These are phyloP conservation scores for Fraxinus excelsior DNA, from an alignment of 257 asterid genomes.

Conservation along the genomic window DNA sequence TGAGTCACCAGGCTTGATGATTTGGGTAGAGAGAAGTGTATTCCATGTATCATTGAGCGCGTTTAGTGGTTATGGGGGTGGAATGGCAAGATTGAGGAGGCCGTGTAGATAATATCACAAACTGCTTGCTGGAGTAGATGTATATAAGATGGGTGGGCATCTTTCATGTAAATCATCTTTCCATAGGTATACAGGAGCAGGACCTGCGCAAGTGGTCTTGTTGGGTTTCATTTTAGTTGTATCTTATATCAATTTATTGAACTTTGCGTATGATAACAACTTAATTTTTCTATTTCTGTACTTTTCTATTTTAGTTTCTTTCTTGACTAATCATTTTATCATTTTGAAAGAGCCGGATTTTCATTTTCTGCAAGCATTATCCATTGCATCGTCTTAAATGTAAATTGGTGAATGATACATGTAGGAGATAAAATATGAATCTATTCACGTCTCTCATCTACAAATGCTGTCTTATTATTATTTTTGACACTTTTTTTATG, in stretches of 20 bases:
- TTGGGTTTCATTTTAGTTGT: conserved; percentile 3
- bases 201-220: conserved; percentile 40
- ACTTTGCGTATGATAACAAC: background rate
- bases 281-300: background rate
- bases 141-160: conserved; percentile 26
- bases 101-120: conserved; percentile 33
- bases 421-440: too few species aligned
- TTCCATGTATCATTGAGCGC: background rate
- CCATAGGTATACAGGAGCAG: conserved; percentile 3
- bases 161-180: conserved; percentile 33
- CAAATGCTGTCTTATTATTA: too few species aligned
- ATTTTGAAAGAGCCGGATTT: too few species aligned
- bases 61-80: conserved; percentile 5
- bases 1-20: background rate
- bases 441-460: too few species aligned
- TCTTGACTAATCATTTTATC: too few species aligned
- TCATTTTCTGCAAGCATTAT: too few species aligned
- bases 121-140: conserved; percentile 25
- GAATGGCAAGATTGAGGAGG: conserved; percentile 7
- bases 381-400: too few species aligned
- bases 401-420: too few species aligned
- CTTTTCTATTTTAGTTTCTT: background rate
- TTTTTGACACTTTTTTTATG: too few species aligned
- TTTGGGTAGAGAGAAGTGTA: conserved; percentile 6
- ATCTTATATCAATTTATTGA: background rate